Evolutionary conservation across 2,329 filamentous ascomycete species (phyloP), one percentile per base, ranked within the genome.

Genomic region (Aspergillus sp.): DNA sequence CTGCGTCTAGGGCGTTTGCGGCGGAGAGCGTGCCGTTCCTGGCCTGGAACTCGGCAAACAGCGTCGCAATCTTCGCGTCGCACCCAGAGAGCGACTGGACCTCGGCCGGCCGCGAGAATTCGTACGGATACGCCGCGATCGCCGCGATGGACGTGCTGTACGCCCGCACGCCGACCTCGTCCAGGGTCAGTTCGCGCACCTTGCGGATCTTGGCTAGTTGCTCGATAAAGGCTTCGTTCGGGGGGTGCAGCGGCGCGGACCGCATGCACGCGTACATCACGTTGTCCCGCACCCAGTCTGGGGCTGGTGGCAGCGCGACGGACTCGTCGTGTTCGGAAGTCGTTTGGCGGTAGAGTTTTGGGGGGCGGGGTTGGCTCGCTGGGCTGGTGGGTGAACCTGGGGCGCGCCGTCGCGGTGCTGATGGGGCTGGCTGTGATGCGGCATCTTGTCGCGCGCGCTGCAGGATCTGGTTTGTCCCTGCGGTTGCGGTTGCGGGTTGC

Each of bases 101-200:
- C 39, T 72, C 67, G 2, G 53, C 49, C 1, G 61, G 47, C 3
- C 48, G 63, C 13, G 53, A 61, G 38, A 82, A 52, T 25, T 52
- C 57, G 47, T 75, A 61, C 0, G 88, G 86, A 48, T 95, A 95
- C 1, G 89, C 84, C 3, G 84, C 76, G 12, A 98, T 58, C 0
- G 83, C 66, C 4, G 91, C 86, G 43, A 96, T 93, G 8, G 82
- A 79, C 2, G 82, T 86, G 17, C 82, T 88, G 53, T 96, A 96
- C 0, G 89, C 86, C 30, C 86, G 75, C 0, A 88, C 77, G 2
- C 85, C 86, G 37, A 93, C 77, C 29, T 82, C 71, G 47, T 95
- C 86, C 6, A 77, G 75, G 1, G 72, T 78, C 2, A 95, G 66
- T 11, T 75, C 69, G 14, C 89, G 74, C 2, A 80, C 71, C 2